Conservation (phyloP, 257 asterid species). For the Solanum pennellii region DNA sequence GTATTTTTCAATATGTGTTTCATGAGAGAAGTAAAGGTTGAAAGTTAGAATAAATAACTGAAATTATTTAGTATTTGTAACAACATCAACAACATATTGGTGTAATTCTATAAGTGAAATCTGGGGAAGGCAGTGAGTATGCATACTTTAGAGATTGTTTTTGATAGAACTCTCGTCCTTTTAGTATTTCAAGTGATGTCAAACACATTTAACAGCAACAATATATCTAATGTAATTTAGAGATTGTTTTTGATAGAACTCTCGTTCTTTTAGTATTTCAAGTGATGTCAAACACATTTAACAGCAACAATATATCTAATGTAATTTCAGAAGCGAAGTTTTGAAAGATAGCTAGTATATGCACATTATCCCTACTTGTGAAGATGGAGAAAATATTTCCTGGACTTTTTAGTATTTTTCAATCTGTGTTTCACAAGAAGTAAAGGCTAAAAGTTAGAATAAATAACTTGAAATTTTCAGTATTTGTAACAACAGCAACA, state of each 20-base stretch:
- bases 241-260: no score
- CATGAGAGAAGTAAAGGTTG: background rate
- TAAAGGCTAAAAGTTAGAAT: no score
- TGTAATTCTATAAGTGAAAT: background rate
- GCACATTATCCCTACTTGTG: background rate
- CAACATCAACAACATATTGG: background rate
- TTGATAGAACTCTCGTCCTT: no score
- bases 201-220: background rate
- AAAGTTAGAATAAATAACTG: background rate
- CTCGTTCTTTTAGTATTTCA: no score
- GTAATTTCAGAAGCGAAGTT: background rate
- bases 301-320: background rate
- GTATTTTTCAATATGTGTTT: background rate
- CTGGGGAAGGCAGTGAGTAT: background rate
- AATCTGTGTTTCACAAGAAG: no score
- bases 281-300: background rate
- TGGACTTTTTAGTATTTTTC: background rate
- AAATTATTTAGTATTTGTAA: background rate
- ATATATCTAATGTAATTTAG: background rate
- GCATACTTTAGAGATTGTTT: background rate
- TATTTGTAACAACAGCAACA: no score
- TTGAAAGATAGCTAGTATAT: no score
- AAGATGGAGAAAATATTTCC: background rate
- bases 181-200: background rate
- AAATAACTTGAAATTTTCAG: no score